A percentile compares a stretch with the other conserved stretches of the same genome.
Conservation (phyloP, 1,139 yeast genomes). For the Ogataea hybrid region DNA sequence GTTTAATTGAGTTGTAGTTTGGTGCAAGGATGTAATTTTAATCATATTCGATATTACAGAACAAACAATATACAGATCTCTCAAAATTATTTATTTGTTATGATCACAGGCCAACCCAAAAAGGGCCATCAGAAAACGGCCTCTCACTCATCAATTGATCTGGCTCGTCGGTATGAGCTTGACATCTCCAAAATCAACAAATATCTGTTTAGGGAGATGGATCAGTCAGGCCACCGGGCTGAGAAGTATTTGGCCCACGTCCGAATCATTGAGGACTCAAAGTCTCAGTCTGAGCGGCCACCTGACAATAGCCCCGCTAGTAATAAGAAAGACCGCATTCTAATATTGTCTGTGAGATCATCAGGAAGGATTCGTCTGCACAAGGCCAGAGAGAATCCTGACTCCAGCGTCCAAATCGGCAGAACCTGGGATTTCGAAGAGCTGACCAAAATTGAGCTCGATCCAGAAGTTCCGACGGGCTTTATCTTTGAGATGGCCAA, state of each 20-base stretch:
- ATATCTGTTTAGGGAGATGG: slow-evolving; percentile 44
- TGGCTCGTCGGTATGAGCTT: slow-evolving; percentile 51
- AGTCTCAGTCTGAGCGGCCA: slow-evolving; percentile 45
- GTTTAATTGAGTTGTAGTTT: slow-evolving; percentile 15
- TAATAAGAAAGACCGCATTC: slow-evolving; percentile 44
- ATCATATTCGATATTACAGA: neutral
- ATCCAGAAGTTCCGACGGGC: slow-evolving; percentile 50
- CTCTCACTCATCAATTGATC: slow-evolving; percentile 28
- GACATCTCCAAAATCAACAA: slow-evolving; percentile 45
- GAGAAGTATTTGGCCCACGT: slow-evolving; percentile 62
- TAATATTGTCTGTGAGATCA: slow-evolving; percentile 48
- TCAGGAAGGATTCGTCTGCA: slow-evolving; percentile 72
- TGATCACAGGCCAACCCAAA: neutral
- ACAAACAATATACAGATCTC: slow-evolving; percentile 6
- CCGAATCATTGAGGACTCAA: slow-evolving; percentile 51
- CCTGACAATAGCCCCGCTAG: slow-evolving; percentile 38
- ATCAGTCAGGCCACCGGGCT: slow-evolving; percentile 35
- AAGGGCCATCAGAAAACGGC: slow-evolving; percentile 14
- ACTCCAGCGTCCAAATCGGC: slow-evolving; percentile 83
- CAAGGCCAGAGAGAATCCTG: slow-evolving; percentile 79
- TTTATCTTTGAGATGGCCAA: slow-evolving; percentile 67
- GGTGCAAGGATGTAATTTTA: slow-evolving; percentile 5
- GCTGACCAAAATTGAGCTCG: slow-evolving; percentile 55
- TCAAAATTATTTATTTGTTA: neutral
- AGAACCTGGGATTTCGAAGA: slow-evolving; percentile 90